Conservation (phyloP, 2,329 filamentous ascomycete genomes). For the Davidsoniella virescens region DNA sequence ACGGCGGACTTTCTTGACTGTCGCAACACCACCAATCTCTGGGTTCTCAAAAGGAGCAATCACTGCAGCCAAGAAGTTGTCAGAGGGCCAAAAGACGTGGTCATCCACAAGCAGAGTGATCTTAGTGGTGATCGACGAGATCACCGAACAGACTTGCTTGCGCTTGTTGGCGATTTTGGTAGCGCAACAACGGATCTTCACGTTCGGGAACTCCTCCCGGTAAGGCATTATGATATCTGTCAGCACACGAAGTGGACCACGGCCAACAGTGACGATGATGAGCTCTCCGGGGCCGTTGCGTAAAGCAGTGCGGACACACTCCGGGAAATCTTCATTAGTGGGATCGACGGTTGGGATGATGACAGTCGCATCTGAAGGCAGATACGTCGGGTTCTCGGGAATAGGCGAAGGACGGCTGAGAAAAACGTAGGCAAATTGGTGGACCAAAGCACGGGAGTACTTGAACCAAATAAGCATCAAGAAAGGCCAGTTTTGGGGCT, state of each 20-base stretch:
- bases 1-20: constrained; percentile 36
- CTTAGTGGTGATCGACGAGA: constrained; percentile 22
- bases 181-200: constrained; percentile 19
- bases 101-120: constrained; percentile 35
- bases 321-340: constrained; percentile 22
- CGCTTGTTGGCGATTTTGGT: constrained; percentile 30
- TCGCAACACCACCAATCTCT: constrained; percentile 36
- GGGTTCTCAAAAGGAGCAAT: constrained; percentile 29
- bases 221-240: constrained; percentile 11
- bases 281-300: constrained; percentile 23
- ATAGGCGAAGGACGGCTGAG: constrained; percentile 23
- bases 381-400: constrained; percentile 18
- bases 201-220: constrained; percentile 5
- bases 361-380: constrained; percentile 28
- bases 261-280: constrained; percentile 30
- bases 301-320: constrained; percentile 26
- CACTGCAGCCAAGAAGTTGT: constrained; percentile 24
- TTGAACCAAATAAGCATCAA: constrained; percentile 21
- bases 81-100: constrained; percentile 33
- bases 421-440: constrained; percentile 24
- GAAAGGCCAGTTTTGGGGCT: constrained; percentile 3
- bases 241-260: constrained; percentile 16
- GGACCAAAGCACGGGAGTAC: constrained; percentile 29
- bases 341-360: constrained; percentile 36
- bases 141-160: constrained; percentile 26